Conservation (phyloP, 352 stramenopile species). For the Globisporangium uncinulatum region DNA sequence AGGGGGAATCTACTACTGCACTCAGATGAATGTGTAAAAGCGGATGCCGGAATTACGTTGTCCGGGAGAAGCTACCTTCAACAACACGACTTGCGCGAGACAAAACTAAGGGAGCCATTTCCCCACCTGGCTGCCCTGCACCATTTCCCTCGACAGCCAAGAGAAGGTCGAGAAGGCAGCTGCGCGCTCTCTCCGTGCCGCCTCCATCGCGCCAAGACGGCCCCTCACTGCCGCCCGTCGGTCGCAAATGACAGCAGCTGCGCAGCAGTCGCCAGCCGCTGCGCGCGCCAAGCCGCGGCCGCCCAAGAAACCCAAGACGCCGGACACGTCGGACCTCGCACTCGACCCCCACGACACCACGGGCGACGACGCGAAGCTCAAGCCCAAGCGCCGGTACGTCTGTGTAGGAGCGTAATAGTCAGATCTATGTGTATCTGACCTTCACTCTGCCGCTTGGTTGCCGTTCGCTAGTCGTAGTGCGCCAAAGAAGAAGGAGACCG, state of each 20-base stretch:
- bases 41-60: no score
- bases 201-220: no score
- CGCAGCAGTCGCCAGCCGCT: not conserved
- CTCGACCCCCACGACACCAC: not conserved
- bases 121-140: no score
- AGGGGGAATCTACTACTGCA: no score
- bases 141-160: no score
- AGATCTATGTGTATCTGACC: not conserved
- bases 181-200: no score
- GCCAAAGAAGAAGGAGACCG: conserved; percentile 47
- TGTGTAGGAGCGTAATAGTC: no score
- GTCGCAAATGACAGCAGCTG: not conserved
- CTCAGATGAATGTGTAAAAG: no score
- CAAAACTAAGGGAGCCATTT: no score
- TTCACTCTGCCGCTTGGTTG: conserved; percentile 3
- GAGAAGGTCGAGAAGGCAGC: no score
- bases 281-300: conserved; percentile 7
- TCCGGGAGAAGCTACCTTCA: no score
- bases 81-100: no score
- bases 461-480: conserved; percentile 27
- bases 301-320: conserved; percentile 11
- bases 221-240: not conserved
- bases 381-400: conserved; percentile 34
- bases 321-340: conserved; percentile 10
- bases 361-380: conserved; percentile 24